phyloP scores from a whole-genome alignment of 2,329 filamentous ascomycete species.

The Beauveria varroae region DNA sequence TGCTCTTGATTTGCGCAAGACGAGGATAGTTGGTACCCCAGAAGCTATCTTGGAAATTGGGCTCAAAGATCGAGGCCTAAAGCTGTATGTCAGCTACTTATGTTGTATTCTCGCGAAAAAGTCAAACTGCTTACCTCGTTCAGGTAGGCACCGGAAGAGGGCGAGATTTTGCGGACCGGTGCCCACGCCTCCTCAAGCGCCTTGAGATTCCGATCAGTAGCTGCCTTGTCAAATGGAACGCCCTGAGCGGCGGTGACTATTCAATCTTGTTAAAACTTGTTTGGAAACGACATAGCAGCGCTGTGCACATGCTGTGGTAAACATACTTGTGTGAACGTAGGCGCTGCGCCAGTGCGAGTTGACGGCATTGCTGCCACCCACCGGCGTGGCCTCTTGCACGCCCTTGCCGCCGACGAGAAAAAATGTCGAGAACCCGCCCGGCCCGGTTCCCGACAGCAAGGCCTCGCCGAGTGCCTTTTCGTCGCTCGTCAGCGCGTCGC shows the following conservation, averaged over 20 bases:
- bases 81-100: accelerated
- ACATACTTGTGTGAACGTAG: constrained; percentile 28
- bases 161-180: constrained; percentile 31
- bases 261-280: too few species aligned
- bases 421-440: constrained; percentile 22
- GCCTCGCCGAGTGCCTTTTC: constrained; percentile 28
- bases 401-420: constrained; percentile 38
- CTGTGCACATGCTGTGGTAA: too few species aligned
- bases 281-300: too few species aligned
- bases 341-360: constrained; percentile 40
- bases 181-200: constrained; percentile 22
- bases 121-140: constrained; percentile 39
- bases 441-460: constrained; percentile 25
- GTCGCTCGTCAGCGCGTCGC: constrained; percentile 26
- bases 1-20: constrained; percentile 36
- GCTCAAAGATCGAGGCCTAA: constrained; percentile 29
- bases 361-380: constrained; percentile 37
- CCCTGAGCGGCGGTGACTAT: constrained; percentile 23
- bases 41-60: constrained; percentile 31
- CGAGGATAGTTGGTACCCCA: constrained; percentile 39
- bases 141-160: constrained; percentile 35
- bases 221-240: constrained; percentile 25
- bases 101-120: too few species aligned
- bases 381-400: constrained; percentile 33
- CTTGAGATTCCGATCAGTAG: constrained; percentile 19